Percentiles rank a stretch among this genome's conserved stretches.
Conservation (phyloP, 805 yeast genomes). For the Kockiozyma suomiensis region DNA sequence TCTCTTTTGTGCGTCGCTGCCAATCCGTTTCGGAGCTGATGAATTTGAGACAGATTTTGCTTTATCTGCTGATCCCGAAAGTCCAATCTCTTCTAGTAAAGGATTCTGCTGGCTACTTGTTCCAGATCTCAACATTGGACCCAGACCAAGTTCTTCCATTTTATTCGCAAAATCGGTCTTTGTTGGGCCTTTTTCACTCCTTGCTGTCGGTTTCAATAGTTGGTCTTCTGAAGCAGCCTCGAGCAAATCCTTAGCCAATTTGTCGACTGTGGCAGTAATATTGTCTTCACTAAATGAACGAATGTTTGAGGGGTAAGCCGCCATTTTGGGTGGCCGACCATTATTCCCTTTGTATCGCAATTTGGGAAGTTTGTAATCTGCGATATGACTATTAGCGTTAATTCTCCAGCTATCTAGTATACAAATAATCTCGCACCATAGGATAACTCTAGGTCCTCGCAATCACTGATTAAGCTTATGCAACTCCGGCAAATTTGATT, state of each 20-base stretch:
- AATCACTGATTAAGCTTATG: conserved; percentile 71
- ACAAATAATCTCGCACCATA: conserved; percentile 43
- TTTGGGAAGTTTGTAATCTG: conserved; percentile 64
- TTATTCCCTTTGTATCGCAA: conserved; percentile 64
- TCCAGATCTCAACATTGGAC: conserved; percentile 1
- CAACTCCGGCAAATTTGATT: conserved; percentile 81
- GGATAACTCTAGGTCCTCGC: conserved; percentile 55
- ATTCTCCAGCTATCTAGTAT: neutral
- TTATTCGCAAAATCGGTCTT: conserved; percentile 1
- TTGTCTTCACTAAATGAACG: neutral
- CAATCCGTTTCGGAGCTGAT: too few relatives aligned
- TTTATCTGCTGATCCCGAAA: too few relatives aligned
- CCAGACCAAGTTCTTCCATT: neutral
- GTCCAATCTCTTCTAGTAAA: conserved; percentile 13
- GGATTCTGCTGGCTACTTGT: neutral
- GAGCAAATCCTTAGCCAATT: neutral
- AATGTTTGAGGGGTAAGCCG: neutral
- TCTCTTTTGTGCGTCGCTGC: too few relatives aligned
- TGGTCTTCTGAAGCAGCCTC: neutral
- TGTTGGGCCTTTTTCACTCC: neutral
- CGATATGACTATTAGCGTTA: neutral
- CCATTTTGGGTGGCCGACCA: conserved; percentile 7
- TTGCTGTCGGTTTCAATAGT: neutral
- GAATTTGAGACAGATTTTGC: too few relatives aligned
- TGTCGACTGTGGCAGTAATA: conserved; percentile 1